phyloP scores from a whole-genome alignment of 176 grass and related monocot species.

The Chloris gayana region DNA sequence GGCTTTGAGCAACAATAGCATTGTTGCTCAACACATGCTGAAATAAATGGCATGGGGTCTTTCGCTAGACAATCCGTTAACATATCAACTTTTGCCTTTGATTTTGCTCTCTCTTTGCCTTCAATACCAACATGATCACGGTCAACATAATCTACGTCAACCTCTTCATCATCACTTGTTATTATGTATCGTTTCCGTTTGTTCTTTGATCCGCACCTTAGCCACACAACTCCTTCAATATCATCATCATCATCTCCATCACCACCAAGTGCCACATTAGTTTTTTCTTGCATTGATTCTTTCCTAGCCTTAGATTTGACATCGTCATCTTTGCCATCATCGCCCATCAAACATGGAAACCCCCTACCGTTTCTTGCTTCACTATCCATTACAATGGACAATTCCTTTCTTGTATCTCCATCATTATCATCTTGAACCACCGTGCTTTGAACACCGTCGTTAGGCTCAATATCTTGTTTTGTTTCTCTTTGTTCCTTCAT shows the following conservation, averaged over 20 bases:
- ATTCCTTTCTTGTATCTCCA: background rate
- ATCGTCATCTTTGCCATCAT: background rate
- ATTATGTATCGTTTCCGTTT: background rate
- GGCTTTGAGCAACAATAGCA: conserved; percentile 25
- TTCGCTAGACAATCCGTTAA: background rate
- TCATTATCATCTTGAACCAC: background rate
- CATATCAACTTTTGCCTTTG: background rate
- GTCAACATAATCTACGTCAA: background rate
- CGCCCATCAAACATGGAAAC: background rate
- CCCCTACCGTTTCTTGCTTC: background rate
- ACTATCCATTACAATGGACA: background rate
- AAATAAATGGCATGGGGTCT: background rate
- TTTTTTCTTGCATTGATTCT: background rate
- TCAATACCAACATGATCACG: background rate
- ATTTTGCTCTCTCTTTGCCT: background rate
- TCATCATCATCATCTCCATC: background rate
- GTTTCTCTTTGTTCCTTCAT: background rate
- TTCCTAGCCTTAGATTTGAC: background rate
- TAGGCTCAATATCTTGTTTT: background rate
- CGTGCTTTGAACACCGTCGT: background rate
- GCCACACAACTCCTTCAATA: background rate
- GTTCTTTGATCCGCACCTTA: background rate
- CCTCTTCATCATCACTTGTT: background rate
- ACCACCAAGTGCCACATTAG: background rate
- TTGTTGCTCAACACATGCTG: background rate